Conservation (phyloP, 225 moss, liverwort and hornwort species). For the Takakia lepidozioides region DNA sequence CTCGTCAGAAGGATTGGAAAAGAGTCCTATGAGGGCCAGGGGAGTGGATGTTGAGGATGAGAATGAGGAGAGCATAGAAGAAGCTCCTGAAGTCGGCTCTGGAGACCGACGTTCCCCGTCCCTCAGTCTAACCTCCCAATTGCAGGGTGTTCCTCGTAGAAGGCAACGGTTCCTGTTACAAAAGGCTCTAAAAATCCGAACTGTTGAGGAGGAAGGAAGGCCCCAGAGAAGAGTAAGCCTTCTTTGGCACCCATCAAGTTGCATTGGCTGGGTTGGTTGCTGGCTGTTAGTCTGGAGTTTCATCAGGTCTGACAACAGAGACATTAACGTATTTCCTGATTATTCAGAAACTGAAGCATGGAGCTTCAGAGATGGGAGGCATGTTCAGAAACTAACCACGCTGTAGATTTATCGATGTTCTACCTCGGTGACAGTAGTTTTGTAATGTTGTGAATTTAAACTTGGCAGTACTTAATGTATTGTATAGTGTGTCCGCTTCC, state of each 20-base stretch:
- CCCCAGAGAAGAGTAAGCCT: slow-evolving; percentile 55
- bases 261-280: too few species aligned
- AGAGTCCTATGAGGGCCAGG: slow-evolving; percentile 43
- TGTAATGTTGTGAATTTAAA: too few species aligned
- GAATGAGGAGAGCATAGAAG: slow-evolving; percentile 21
- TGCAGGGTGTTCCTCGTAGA: slow-evolving; percentile 64
- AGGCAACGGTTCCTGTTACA: slow-evolving; percentile 71
- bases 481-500: too few species aligned
- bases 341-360: not conserved
- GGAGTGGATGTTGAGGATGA: slow-evolving; percentile 25
- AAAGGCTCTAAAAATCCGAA: slow-evolving; percentile 74
- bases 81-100: slow-evolving; percentile 9
- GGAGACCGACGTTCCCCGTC: slow-evolving; percentile 20
- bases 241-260: too few species aligned
- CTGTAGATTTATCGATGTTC: not conserved
- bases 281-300: too few species aligned
- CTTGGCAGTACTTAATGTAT: too few species aligned
- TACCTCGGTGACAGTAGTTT: too few species aligned
- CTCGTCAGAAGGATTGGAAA: slow-evolving; percentile 20
- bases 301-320: too few species aligned
- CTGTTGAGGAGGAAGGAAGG: slow-evolving; percentile 49
- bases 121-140: slow-evolving; percentile 35
- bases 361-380: not conserved
- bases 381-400: not conserved
- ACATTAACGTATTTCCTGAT: too few species aligned